Evolutionary conservation across 2,329 filamentous ascomycete species (phyloP), one percentile per base, ranked within the genome.

Genomic region (Aspergillus brunneoviolaceus): DNA sequence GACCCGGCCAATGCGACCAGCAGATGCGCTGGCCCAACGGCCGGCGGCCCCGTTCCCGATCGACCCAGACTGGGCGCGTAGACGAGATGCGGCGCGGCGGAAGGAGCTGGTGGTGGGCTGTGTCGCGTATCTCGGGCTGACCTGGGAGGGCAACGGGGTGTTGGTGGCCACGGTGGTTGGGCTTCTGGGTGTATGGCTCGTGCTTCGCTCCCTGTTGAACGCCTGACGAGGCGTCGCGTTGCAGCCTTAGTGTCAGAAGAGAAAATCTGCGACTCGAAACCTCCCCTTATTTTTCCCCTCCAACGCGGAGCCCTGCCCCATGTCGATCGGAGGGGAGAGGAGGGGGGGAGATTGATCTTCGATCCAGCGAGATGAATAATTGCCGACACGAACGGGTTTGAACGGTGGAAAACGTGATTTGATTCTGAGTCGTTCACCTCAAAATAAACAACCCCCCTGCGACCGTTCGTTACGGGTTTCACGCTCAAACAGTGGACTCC

Each of bases 31-130:
- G 11, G 39, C 39, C 39, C 39, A 45, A 45, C 70, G 78, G 45
- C 68, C 76, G 21, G 69, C 74, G n/a, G 75, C 83, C 49, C 87
- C 87, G 1, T 89, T 86, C 69, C 70, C 79, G 19, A 77, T 89
- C 51, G 82, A 86, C 65, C 77, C 80, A 4, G 72, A 81, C 42
- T 90, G 86, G 87, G 81, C 77, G 67, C 68, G 74, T 33, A 79
- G 80, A 65, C 77, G 85, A 60, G 79, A 79, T 23, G 73, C 75
- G 49, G 87, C 87, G 9, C 80, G 86, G 58, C 77, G 75, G 48
- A 82, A 82, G 64, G 88, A 90, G 71, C 49, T 89, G 27, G 67
- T 84, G 23, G 82, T 88, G 2, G 88, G 88, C 11, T 73, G 83
- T 49, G 66, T 80, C 19, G 82, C 85, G 11, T 87, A 87, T 69